Conservation (phyloP, 176 grass and related monocot species). For the Oryza meridionalis region DNA sequence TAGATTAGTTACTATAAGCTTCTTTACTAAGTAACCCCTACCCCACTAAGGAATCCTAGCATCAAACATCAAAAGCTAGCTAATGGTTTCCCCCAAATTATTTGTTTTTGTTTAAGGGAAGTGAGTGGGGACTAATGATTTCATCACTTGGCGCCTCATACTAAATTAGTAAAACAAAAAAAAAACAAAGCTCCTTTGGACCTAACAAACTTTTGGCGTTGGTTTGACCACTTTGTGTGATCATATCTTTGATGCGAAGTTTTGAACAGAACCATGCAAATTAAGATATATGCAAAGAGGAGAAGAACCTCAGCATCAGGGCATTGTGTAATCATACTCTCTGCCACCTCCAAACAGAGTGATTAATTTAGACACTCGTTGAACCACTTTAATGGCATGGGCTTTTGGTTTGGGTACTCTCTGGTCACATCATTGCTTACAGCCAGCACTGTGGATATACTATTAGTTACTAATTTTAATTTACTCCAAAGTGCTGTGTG, state of each 20-base stretch:
- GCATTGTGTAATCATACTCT: slow-evolving; percentile 5
- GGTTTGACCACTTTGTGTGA: slow-evolving; percentile 40
- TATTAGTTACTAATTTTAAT: background rate
- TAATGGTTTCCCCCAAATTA: background rate
- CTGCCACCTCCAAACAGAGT: slow-evolving; percentile 24
- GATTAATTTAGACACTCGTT: background rate
- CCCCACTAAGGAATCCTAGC: background rate
- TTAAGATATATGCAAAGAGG: background rate
- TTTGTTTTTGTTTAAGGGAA: slow-evolving; percentile 5
- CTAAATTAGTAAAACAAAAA: slow-evolving; percentile 1
- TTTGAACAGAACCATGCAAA: slow-evolving; percentile 34
- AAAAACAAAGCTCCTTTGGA: slow-evolving; percentile 40
- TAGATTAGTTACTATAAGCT: background rate
- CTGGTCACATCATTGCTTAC: slow-evolving; percentile 28
- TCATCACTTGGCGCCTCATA: slow-evolving; percentile 25
- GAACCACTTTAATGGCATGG: slow-evolving; percentile 21
- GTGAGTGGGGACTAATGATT: slow-evolving; percentile 36
- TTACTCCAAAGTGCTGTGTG: background rate
- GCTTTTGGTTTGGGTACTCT: slow-evolving; percentile 14
- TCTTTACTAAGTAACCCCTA: background rate
- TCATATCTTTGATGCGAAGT: slow-evolving; percentile 25
- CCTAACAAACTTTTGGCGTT: slow-evolving; percentile 23
- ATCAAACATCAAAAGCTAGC: slow-evolving; percentile 8
- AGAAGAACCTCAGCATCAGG: background rate
- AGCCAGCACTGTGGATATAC: background rate